Conservation (phyloP, 1,139 yeast species). For the Geotrichum restrictum region DNA sequence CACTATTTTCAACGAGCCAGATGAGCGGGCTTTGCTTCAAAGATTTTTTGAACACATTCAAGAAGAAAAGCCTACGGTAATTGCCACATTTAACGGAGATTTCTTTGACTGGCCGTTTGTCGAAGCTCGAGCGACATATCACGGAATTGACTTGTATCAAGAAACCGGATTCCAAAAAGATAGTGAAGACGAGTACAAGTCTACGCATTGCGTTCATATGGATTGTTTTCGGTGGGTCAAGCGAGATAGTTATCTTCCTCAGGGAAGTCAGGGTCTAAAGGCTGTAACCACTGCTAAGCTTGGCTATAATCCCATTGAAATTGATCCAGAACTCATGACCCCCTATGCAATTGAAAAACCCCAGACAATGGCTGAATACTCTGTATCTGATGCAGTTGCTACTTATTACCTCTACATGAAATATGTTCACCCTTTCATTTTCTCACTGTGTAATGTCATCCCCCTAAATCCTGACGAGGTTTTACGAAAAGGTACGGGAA, state of each 20-base stretch:
- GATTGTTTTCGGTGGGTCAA: constrained; percentile 99
- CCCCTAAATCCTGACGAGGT: constrained; percentile 97
- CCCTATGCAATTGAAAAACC: constrained; percentile 95
- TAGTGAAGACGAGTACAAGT: constrained; percentile 84
- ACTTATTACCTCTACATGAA: constrained; percentile 94
- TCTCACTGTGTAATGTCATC: constrained; percentile 90
- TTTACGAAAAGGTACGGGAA: constrained; percentile 95
- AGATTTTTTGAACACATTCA: constrained; percentile 87
- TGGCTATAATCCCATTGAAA: constrained; percentile 93
- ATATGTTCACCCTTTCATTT: constrained; percentile 95
- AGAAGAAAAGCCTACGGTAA: constrained; percentile 87
- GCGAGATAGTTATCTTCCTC: constrained; percentile 94
- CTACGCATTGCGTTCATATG: constrained; percentile 92
- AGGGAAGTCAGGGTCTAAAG: constrained; percentile 96
- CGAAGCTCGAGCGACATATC: constrained; percentile 76
- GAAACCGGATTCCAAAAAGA: constrained; percentile 94
- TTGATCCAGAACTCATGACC: constrained; percentile 97
- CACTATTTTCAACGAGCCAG: constrained; percentile 83
- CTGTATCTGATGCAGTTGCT: constrained; percentile 99
- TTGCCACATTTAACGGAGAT: constrained; percentile 97
- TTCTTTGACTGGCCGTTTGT: constrained; percentile 99
- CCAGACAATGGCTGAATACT: constrained; percentile 87
- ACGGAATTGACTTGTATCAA: constrained; percentile 82
- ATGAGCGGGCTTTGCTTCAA: constrained; percentile 69
- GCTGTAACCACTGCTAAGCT: constrained; percentile 95